These are phyloP conservation scores for Naganishia vaughanmartiniae DNA, from an alignment of 768 basidiomycete species.

Conservation along the genomic window DNA sequence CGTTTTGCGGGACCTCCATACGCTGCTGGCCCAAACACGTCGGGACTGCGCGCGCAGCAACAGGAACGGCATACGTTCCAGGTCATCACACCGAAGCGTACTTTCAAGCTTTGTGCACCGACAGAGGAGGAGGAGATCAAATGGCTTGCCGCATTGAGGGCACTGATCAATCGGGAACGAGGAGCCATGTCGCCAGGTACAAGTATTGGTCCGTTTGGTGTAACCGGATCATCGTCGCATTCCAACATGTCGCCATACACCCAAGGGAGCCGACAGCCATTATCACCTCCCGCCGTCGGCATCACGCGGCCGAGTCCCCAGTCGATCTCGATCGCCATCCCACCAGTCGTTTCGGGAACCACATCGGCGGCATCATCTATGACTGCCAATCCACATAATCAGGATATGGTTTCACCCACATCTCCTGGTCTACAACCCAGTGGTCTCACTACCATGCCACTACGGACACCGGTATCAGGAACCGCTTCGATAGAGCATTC, in stretches of 20 bases:
- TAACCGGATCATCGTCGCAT: conserved; percentile 18
- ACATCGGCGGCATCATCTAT: not conserved
- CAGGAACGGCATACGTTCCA: conserved; percentile 73
- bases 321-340: conserved; percentile 2
- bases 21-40: not conserved
- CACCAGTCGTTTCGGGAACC: not conserved
- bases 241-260: conserved; percentile 4
- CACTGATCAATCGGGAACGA: conserved; percentile 65
- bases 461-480: not conserved
- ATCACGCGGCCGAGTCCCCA: conserved; percentile 16
- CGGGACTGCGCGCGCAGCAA: not conserved
- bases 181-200: conserved; percentile 23
- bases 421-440: not conserved
- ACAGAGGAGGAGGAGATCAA: conserved; percentile 97
- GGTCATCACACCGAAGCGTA: conserved; percentile 90
- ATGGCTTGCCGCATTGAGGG: conserved; percentile 92
- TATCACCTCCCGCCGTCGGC: conserved; percentile 4
- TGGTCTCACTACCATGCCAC: not conserved
- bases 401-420: not conserved
- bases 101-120: conserved; percentile 84
- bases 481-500: not conserved
- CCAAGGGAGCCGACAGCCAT: conserved; percentile 2
- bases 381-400: not conserved
- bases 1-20: not conserved
- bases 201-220: not conserved